Evolutionary conservation across 768 basidiomycete species (phyloP).

Genomic region (Termitomyces eurrhizus): DNA sequence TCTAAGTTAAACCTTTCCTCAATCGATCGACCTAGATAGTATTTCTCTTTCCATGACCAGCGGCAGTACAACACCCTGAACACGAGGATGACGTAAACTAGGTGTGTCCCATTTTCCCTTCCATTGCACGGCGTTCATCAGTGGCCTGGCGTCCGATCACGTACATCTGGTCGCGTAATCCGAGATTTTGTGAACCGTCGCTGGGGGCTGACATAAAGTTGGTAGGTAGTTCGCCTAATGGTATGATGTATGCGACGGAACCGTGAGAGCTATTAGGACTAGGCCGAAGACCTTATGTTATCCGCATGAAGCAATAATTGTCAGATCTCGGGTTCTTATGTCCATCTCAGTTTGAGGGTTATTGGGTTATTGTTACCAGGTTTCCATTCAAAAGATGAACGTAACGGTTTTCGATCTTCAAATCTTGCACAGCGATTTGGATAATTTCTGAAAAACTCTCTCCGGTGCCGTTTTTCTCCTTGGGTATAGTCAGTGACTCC

Average conservation of each 20-base stretch:
- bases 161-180: not conserved
- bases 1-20: not conserved
- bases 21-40: slow-evolving; percentile 6
- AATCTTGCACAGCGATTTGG: not conserved
- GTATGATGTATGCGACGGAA: not conserved
- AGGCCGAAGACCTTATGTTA: not conserved
- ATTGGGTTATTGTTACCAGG: not conserved
- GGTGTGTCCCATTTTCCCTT: not conserved
- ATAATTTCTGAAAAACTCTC: not conserved
- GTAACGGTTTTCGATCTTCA: not conserved
- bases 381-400: not conserved
- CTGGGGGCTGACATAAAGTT: not conserved
- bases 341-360: not conserved
- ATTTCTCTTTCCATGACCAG: slow-evolving; percentile 7
- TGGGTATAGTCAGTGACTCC: no score
- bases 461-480: slow-evolving; percentile 9
- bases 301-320: not conserved
- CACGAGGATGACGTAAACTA: not conserved
- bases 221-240: no score
- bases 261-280: not conserved
- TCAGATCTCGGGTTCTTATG: slow-evolving; percentile 6
- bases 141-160: slow-evolving; percentile 5
- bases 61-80: slow-evolving; percentile 4
- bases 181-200: not conserved
- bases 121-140: not conserved